phyloP scores from a whole-genome alignment of 352 stramenopile species.

The Globisporangium okanoganense region DNA sequence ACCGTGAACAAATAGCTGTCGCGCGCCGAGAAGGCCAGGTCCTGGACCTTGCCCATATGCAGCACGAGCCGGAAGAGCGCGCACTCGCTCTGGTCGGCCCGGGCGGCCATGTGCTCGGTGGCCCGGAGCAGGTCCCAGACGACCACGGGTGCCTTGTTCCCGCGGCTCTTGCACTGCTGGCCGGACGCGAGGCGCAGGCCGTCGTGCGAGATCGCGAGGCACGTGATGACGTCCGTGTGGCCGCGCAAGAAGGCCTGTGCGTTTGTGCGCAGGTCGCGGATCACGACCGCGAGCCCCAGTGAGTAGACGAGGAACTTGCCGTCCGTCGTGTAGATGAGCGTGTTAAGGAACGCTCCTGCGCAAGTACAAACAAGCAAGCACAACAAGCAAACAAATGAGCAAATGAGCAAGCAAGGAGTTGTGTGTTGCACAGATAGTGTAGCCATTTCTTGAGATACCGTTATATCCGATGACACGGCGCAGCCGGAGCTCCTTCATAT shows the following conservation, averaged over 20 bases:
- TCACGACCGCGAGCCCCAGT: constrained; percentile 79
- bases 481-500: constrained; percentile 71
- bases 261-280: constrained; percentile 74
- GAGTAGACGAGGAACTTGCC: constrained; percentile 85
- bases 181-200: constrained; percentile 85
- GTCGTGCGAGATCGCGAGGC: constrained; percentile 90
- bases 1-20: constrained; percentile 91
- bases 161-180: constrained; percentile 90
- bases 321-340: constrained; percentile 75
- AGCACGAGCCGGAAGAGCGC: constrained; percentile 91
- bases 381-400: not conserved
- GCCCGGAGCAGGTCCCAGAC: constrained; percentile 93
- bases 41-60: constrained; percentile 94
- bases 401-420: constrained; percentile 5
- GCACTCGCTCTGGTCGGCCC: constrained; percentile 63
- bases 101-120: constrained; percentile 59
- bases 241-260: constrained; percentile 89
- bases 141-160: constrained; percentile 93
- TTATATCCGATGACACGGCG: constrained; percentile 82
- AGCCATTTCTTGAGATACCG: constrained; percentile 27
- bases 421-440: not conserved
- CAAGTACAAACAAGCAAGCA: not conserved
- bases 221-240: constrained; percentile 92
- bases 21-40: constrained; percentile 87
- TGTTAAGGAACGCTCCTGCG: constrained; percentile 56